A percentile compares a stretch with the other conserved stretches of the same genome.
Conservation (phyloP, 176 grass and related monocot genomes). For the Puya raimondii region DNA sequence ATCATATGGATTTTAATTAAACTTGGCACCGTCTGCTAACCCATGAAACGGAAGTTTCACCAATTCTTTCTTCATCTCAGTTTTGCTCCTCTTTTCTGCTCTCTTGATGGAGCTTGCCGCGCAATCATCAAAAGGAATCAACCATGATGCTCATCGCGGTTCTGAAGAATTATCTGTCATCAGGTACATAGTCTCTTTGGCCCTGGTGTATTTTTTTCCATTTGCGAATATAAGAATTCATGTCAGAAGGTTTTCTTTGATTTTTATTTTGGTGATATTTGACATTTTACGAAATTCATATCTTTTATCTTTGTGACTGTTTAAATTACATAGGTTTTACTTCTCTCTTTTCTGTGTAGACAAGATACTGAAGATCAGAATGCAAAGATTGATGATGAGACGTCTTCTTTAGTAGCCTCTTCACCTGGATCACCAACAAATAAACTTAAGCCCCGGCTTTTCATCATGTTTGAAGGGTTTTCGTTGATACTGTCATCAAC, state of each 20-base stretch:
- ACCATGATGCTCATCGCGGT: conserved; percentile 30
- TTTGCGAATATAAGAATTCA: background rate
- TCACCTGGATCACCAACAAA: conserved; percentile 25
- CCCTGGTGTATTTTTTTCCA: background rate
- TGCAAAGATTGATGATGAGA: conserved; percentile 38
- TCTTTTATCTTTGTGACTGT: background rate
- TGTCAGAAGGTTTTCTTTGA: background rate
- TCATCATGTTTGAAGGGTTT: conserved; percentile 81
- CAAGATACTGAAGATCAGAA: conserved; percentile 19
- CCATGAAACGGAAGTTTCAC: conserved; percentile 7
- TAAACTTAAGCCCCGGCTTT: conserved; percentile 38
- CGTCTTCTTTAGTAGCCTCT: conserved; percentile 51
- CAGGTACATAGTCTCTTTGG: conserved; percentile 30
- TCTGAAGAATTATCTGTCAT: conserved; percentile 38
- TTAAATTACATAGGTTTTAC: background rate
- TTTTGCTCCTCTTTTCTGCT: conserved; percentile 73
- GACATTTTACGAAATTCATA: background rate
- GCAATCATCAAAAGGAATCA: conserved; percentile 80
- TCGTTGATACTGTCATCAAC: conserved; percentile 61
- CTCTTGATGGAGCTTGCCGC: conserved; percentile 85
- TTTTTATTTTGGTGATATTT: background rate
- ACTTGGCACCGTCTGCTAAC: background rate
- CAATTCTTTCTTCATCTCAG: conserved; percentile 26
- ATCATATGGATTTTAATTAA: conserved; percentile 3
- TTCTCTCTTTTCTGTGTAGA: conserved; percentile 26